Conservation (phyloP, 2,329 filamentous ascomycete species). For the Fonsecaea pugnacius region DNA sequence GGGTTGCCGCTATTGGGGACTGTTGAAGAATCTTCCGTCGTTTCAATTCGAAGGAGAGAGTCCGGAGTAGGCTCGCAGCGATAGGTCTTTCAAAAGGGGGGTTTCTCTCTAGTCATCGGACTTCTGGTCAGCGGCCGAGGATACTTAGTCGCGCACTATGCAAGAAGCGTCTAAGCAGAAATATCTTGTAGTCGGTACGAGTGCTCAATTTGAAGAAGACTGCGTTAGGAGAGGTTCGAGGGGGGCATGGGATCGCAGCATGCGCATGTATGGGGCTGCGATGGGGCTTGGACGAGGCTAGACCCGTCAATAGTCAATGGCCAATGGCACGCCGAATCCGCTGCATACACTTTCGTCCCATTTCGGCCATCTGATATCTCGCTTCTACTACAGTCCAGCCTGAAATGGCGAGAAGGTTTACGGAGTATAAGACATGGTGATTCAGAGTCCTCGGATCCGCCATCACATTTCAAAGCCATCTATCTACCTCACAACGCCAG, state of each 20-base stretch:
- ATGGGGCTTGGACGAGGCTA: conserved; percentile 17
- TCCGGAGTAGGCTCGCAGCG: background rate
- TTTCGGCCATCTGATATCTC: conserved; percentile 16
- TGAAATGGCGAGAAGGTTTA: background rate
- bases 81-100: background rate
- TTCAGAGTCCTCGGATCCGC: conserved; percentile 9
- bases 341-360: conserved; percentile 10
- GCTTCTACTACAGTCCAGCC: conserved; percentile 16
- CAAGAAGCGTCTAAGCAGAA: background rate
- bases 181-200: background rate
- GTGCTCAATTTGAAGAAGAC: background rate
- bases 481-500: conserved; percentile 35
- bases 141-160: background rate
- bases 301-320: conserved; percentile 9
- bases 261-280: conserved; percentile 12
- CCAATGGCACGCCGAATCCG: conserved; percentile 12
- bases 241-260: conserved; percentile 5
- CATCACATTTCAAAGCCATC: background rate
- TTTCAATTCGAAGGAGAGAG: background rate
- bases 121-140: background rate
- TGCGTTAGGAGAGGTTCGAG: conserved; percentile 2
- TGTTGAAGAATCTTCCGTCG: conserved; percentile 1
- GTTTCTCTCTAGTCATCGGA: background rate
- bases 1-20: background rate
- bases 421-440: conserved; percentile 5